These are phyloP conservation scores for Tetrahymena thermophila DNA, from an alignment of 73 alveolate genomes.

Conservation along the genomic window DNA sequence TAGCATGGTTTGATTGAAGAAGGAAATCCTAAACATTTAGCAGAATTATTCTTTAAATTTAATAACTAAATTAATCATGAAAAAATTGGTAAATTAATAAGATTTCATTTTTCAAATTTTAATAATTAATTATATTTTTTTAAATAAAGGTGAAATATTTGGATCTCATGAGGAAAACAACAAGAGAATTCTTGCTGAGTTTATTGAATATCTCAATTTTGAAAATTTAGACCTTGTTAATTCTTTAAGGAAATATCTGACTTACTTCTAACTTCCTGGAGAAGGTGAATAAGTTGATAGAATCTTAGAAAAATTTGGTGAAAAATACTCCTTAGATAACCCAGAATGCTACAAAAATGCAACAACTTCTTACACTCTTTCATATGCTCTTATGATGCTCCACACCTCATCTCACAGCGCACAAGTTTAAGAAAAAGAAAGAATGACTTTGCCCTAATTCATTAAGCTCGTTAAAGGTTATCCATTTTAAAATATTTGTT, in stretches of 20 bases:
- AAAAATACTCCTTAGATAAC: slow-evolving; percentile 77
- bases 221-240: slow-evolving; percentile 59
- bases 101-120: slow-evolving; percentile 61
- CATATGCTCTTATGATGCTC: slow-evolving; percentile 89
- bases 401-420: slow-evolving; percentile 90
- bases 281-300: slow-evolving; percentile 94
- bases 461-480: slow-evolving; percentile 37
- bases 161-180: slow-evolving; percentile 82
- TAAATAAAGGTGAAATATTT: slow-evolving; percentile 75
- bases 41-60: not conserved
- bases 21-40: slow-evolving; percentile 60
- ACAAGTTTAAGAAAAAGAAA: slow-evolving; percentile 48
- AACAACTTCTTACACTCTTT: slow-evolving; percentile 68
- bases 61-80: not conserved
- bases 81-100: not conserved
- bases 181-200: slow-evolving; percentile 71
- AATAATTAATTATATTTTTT: slow-evolving; percentile 57
- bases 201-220: slow-evolving; percentile 67
- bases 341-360: slow-evolving; percentile 66
- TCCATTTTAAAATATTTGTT: too few species aligned
- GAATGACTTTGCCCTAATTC: slow-evolving; percentile 74
- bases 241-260: slow-evolving; percentile 70
- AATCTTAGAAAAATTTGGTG: slow-evolving; percentile 84
- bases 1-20: slow-evolving; percentile 50
- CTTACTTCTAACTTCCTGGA: slow-evolving; percentile 89